Evolutionary conservation across 352 stramenopile genomes (phyloP).

Genomic region (Pythium dissotocum): DNA sequence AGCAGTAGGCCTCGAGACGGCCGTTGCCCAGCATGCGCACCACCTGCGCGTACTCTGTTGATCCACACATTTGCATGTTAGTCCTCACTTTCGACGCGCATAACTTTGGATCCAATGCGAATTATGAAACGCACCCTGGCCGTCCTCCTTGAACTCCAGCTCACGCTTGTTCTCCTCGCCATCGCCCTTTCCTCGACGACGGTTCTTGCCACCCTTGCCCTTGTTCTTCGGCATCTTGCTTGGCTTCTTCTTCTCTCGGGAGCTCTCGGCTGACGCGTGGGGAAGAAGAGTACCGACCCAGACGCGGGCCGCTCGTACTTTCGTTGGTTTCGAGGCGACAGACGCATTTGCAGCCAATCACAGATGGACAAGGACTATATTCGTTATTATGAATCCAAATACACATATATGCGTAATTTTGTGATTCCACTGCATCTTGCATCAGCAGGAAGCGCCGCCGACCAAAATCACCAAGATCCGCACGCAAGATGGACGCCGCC

Average conservation of each 20-base stretch:
- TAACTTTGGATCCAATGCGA: conserved; percentile 2
- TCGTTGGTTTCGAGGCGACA: conserved; percentile 31
- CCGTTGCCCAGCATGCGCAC: conserved; percentile 99
- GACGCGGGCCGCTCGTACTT: conserved; percentile 9
- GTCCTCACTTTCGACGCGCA: neutral
- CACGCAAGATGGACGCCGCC: neutral
- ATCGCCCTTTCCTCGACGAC: conserved; percentile 97
- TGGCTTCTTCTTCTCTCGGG: conserved; percentile 13
- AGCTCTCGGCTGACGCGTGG: conserved; percentile 8
- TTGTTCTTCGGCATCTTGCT: conserved; percentile 85
- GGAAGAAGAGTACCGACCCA: neutral
- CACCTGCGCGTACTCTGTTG: conserved; percentile 97
- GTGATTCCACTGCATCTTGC: neutral
- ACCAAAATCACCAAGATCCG: neutral
- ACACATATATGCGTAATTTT: conserved; percentile 10
- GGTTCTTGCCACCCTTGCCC: conserved; percentile 98
- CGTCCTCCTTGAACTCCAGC: conserved; percentile 99
- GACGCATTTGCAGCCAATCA: conserved; percentile 29
- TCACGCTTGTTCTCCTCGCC: conserved; percentile 99
- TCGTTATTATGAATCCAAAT: conserved; percentile 4
- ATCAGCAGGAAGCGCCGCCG: neutral
- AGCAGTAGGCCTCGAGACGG: conserved; percentile 98
- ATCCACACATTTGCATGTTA: neutral
- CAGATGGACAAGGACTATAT: neutral
- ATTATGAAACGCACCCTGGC: conserved; percentile 82